These are phyloP conservation scores for Fusarium heterosporum DNA, from an alignment of 2,329 filamentous ascomycete genomes.

Conservation along the genomic window DNA sequence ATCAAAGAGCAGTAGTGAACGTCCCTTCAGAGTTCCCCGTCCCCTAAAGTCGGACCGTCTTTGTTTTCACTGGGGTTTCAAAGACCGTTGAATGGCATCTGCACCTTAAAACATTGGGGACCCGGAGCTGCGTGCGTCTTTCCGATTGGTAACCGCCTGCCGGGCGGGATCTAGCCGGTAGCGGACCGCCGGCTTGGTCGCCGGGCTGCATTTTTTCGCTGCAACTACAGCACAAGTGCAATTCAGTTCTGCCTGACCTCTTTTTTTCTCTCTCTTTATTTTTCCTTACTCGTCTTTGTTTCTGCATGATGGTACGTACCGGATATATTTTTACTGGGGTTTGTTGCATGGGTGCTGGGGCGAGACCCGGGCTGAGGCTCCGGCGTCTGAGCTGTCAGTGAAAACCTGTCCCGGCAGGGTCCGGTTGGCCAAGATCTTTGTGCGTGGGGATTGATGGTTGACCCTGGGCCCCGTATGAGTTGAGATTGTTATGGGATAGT, in stretches of 20 bases:
- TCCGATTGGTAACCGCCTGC: slow-evolving; percentile 29
- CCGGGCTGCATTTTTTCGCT: slow-evolving; percentile 11
- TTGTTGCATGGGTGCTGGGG: slow-evolving; percentile 5
- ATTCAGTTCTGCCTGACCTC: slow-evolving; percentile 10
- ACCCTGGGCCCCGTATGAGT: background rate
- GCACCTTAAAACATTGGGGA: slow-evolving; percentile 18
- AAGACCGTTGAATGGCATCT: slow-evolving; percentile 24
- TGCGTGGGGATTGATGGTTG: background rate
- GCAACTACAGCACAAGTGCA: slow-evolving; percentile 5
- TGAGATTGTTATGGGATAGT: background rate
- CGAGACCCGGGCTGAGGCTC: slow-evolving; percentile 18
- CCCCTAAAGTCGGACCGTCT: slow-evolving; percentile 29
- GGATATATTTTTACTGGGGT: slow-evolving; percentile 1
- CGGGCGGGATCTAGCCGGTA: slow-evolving; percentile 39
- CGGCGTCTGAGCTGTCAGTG: slow-evolving; percentile 4
- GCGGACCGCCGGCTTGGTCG: slow-evolving; percentile 31
- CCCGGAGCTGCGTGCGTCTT: slow-evolving; percentile 10
- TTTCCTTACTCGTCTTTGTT: background rate
- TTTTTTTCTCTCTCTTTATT: slow-evolving; percentile 6
- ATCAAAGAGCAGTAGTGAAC: slow-evolving; percentile 19
- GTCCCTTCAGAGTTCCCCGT: slow-evolving; percentile 7
- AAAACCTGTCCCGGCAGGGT: slow-evolving; percentile 14
- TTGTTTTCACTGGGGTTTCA: slow-evolving; percentile 29
- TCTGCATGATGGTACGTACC: slow-evolving; percentile 13
- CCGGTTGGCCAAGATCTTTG: slow-evolving; percentile 10